Evolutionary conservation across 331 rosid species (phyloP), one percentile per base, ranked within the genome.

Genomic region (Rosa hybrid): DNA sequence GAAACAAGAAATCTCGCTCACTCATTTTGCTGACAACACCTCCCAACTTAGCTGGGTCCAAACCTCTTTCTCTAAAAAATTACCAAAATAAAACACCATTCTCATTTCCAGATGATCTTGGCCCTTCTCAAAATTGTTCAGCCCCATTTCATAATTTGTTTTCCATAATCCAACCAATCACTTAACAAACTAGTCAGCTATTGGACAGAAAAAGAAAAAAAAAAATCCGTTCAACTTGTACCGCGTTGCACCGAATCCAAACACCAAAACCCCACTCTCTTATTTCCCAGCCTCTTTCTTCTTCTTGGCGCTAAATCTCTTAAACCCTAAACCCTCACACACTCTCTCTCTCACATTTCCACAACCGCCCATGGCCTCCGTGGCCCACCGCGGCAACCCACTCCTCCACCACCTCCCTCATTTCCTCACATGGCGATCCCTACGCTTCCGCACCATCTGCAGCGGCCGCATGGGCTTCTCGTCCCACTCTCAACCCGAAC

Each of bases 401-500:
- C 92, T 91, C 41, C 81, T 88, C 34, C 62, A 80, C 51, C 77
- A 68, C 45, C 65, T 92, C 41, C 92, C 94, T 0, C 89, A 85
- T 50, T 87, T 89, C 72, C 91, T 91, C 69, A 83, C 89, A 23
- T 87, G 95, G 92, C 81, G 77, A 11, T 54, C 74, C 74, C 72
- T 82, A 6, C 84, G 86, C 2, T 88, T 88, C 82, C 91, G 94
- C 53, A 79, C 89, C 65, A 44, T 91, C 34, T 89, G 87, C 91
- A 80, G 87, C 79, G 91, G 92, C 51, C 85, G 94, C 56, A 83
- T 84, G 48, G 90, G 94, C 68, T 86, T 88, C 71, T 57, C 90
- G 10, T 82, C 94, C 17, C 88, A 77, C 62, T 82, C 92, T 78
- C 67, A 81, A 82, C 69, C 84, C 64, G 30, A 86, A 62, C 81